Conservation (phyloP, 2,329 filamentous ascomycete species). For the Simplicillium aogashimaense region DNA sequence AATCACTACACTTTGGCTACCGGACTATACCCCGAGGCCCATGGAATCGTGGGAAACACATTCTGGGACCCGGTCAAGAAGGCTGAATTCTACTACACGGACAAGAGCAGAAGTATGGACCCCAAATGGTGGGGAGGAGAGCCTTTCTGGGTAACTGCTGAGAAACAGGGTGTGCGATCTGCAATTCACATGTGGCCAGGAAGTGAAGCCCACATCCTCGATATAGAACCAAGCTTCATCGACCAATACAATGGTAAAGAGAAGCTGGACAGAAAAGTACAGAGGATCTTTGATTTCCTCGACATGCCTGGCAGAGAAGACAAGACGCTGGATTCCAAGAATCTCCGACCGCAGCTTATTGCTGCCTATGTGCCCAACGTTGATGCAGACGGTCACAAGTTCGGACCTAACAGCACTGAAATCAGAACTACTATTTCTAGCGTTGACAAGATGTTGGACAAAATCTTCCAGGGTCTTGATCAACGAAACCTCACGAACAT, state of each 20-base stretch:
- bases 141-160: constrained; percentile 88
- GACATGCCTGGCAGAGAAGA: constrained; percentile 69
- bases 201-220: constrained; percentile 74
- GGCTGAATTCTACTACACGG: constrained; percentile 82
- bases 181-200: constrained; percentile 99
- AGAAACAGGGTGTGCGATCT: constrained; percentile 65
- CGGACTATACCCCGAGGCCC: constrained; percentile 82
- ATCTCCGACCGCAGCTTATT: constrained; percentile 76
- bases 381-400: constrained; percentile 76
- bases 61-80: constrained; percentile 79
- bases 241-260: constrained; percentile 81
- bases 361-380: constrained; percentile 93
- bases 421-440: constrained; percentile 66
- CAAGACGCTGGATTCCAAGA: constrained; percentile 32
- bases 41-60: constrained; percentile 86
- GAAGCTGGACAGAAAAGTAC: constrained; percentile 62
- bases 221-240: constrained; percentile 66
- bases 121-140: constrained; percentile 93
- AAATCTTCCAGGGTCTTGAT: constrained; percentile 67
- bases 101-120: constrained; percentile 64
- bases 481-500: constrained; percentile 76
- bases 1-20: constrained; percentile 93
- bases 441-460: constrained; percentile 76
- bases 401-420: constrained; percentile 91
- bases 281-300: constrained; percentile 69